Conservation (phyloP, 2,329 filamentous ascomycete genomes). For the Trichoderma sp. region DNA sequence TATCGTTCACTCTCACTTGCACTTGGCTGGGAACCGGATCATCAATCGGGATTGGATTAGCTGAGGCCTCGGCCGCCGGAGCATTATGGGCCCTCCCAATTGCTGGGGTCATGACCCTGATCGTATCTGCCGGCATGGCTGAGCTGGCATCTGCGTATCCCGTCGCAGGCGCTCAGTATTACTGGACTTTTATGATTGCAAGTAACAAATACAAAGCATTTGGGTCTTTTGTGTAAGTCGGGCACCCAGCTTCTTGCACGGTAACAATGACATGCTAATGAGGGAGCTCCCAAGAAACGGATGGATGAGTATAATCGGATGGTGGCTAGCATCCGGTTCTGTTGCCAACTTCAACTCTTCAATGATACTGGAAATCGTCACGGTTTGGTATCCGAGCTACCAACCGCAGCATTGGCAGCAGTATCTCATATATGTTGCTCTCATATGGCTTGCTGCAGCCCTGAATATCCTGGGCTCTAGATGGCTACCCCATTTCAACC, state of each 20-base stretch:
- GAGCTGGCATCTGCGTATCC: slow-evolving; percentile 36
- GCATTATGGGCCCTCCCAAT: slow-evolving; percentile 37
- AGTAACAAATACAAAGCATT: slow-evolving; percentile 34
- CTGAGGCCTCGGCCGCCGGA: slow-evolving; percentile 35
- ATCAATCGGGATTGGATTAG: slow-evolving; percentile 37
- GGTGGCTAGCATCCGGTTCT: background rate
- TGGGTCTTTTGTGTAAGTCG: slow-evolving; percentile 34
- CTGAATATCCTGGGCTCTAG: background rate
- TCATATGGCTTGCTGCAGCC: background rate
- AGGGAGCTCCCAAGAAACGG: background rate
- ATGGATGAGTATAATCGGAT: background rate
- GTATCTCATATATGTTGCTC: background rate
- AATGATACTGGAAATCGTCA: background rate
- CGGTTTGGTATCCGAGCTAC: background rate
- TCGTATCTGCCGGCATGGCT: slow-evolving; percentile 36
- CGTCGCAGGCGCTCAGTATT: slow-evolving; percentile 37
- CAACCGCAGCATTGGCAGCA: background rate
- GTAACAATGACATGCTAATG: too few relatives aligned
- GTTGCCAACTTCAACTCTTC: background rate
- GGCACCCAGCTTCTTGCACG: too few relatives aligned
- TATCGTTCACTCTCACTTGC: slow-evolving; percentile 39
- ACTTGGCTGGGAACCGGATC: slow-evolving; percentile 39
- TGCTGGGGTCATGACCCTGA: slow-evolving; percentile 36
- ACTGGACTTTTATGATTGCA: slow-evolving; percentile 36
- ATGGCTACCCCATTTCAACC: background rate